These are phyloP conservation scores for Tricholomella constricta DNA, from an alignment of 768 basidiomycete genomes.

Conservation along the genomic window DNA sequence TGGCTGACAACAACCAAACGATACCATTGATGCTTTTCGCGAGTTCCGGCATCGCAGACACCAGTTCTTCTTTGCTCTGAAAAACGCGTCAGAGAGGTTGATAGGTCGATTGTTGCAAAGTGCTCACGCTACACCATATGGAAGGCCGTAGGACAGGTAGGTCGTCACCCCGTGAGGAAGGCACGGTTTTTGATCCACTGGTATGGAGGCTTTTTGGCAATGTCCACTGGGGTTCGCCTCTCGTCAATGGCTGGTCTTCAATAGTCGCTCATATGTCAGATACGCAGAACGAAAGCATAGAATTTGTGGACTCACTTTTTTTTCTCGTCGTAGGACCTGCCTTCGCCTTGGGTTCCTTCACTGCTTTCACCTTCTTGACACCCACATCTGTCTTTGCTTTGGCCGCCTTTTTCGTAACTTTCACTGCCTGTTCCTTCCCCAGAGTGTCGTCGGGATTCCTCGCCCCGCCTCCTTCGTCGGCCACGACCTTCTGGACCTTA, in stretches of 20 bases:
- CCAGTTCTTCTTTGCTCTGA: slow-evolving; percentile 22
- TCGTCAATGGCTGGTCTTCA: slow-evolving; percentile 5
- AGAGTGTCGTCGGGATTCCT: neutral
- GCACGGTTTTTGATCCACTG: neutral
- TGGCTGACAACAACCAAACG: slow-evolving; percentile 16
- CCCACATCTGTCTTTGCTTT: neutral
- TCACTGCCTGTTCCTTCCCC: neutral
- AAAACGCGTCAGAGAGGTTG: neutral
- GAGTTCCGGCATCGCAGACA: slow-evolving; percentile 20
- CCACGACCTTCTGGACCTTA: neutral
- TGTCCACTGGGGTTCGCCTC: slow-evolving; percentile 19
- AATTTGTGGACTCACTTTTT: slow-evolving; percentile 3
- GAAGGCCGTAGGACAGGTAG: neutral
- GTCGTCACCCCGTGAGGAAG: neutral
- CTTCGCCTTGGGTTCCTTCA: slow-evolving; percentile 2
- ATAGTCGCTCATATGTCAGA: neutral
- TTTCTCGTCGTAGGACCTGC: neutral
- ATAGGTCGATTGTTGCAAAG: neutral
- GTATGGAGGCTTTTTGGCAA: neutral
- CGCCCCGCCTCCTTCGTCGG: neutral
- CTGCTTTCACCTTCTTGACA: neutral
- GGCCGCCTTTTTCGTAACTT: neutral
- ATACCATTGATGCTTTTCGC: slow-evolving; percentile 17
- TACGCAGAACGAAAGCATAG: neutral
- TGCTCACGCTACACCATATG: slow-evolving; percentile 20